Conservation (phyloP, 345 rosid genomes). For the Eucalyptus pauciflora region DNA sequence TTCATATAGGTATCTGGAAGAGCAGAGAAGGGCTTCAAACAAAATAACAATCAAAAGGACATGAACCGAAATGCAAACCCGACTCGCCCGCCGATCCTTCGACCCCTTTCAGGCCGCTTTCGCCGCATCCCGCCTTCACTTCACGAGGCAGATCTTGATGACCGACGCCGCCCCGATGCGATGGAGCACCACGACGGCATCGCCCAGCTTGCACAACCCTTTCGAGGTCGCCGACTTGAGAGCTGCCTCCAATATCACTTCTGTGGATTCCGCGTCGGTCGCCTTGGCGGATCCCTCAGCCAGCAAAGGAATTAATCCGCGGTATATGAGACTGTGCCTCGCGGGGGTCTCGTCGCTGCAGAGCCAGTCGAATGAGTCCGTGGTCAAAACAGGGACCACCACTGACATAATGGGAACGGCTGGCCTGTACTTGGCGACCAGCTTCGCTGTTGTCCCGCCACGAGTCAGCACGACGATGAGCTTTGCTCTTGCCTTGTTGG, state of each 20-base stretch:
- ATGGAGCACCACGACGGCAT: constrained; percentile 4
- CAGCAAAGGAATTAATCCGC: constrained; percentile 1
- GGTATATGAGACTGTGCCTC: constrained; percentile 5
- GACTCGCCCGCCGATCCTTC: background rate
- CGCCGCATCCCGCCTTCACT: background rate
- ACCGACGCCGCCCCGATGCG: constrained; percentile 3
- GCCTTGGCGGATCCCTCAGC: constrained; percentile 9
- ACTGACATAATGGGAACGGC: constrained; percentile 5
- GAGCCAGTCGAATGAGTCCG: constrained; percentile 1
- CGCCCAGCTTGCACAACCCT: background rate
- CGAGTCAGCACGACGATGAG: constrained; percentile 6
- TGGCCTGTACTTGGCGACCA: constrained; percentile 10
- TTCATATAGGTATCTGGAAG: background rate
- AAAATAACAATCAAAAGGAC: background rate
- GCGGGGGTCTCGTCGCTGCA: constrained; percentile 7
- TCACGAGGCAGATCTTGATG: constrained; percentile 7
- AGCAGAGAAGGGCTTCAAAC: background rate
- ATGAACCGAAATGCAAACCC: background rate
- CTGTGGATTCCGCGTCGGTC: constrained; percentile 2
- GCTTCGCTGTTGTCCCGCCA: constrained; percentile 5
- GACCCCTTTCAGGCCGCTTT: background rate
- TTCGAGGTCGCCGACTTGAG: background rate
- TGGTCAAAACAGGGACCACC: constrained; percentile 4
- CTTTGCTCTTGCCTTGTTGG: constrained; percentile 6
- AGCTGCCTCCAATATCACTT: constrained; percentile 3